Evolutionary conservation across 2,329 filamentous ascomycete genomes (phyloP).

Genomic region (Trichoderma breve): DNA sequence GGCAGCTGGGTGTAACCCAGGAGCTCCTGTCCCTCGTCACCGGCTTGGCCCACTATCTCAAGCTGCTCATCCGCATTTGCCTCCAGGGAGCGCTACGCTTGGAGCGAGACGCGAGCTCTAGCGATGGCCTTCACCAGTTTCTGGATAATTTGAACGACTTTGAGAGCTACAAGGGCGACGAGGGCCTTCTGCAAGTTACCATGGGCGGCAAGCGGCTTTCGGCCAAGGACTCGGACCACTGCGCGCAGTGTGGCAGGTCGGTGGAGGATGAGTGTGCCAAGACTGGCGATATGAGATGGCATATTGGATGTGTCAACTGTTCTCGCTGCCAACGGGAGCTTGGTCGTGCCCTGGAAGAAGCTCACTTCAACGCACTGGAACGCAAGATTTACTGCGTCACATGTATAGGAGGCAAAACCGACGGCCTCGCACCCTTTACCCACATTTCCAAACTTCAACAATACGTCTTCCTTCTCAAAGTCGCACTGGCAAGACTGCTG

Average conservation of each 20-base stretch:
- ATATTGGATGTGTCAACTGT: slow-evolving; percentile 79
- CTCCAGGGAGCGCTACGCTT: slow-evolving; percentile 89
- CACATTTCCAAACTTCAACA: slow-evolving; percentile 85
- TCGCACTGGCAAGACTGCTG: slow-evolving; percentile 84
- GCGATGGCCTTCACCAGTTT: slow-evolving; percentile 77
- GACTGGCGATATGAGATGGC: slow-evolving; percentile 74
- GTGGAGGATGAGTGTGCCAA: slow-evolving; percentile 93
- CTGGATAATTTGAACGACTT: slow-evolving; percentile 80
- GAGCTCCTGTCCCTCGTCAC: slow-evolving; percentile 97
- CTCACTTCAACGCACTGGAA: slow-evolving; percentile 66
- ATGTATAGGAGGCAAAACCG: slow-evolving; percentile 60
- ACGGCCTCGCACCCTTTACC: slow-evolving; percentile 57
- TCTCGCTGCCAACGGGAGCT: slow-evolving; percentile 64
- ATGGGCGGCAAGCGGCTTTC: slow-evolving; percentile 65
- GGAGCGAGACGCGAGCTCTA: slow-evolving; percentile 74
- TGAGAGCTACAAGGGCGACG: slow-evolving; percentile 71
- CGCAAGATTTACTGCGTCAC: slow-evolving; percentile 68
- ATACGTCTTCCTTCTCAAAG: slow-evolving; percentile 88
- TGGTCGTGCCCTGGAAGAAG: slow-evolving; percentile 65
- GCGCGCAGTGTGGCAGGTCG: slow-evolving; percentile 74
- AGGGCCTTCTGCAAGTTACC: slow-evolving; percentile 65
- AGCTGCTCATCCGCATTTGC: slow-evolving; percentile 94
- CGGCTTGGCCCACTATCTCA: slow-evolving; percentile 93
- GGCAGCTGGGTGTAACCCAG: slow-evolving; percentile 93
- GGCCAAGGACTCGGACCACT: slow-evolving; percentile 80